Conservation (phyloP, 2,329 filamentous ascomycete genomes). For the Pyrenophora tritici-repentis region DNA sequence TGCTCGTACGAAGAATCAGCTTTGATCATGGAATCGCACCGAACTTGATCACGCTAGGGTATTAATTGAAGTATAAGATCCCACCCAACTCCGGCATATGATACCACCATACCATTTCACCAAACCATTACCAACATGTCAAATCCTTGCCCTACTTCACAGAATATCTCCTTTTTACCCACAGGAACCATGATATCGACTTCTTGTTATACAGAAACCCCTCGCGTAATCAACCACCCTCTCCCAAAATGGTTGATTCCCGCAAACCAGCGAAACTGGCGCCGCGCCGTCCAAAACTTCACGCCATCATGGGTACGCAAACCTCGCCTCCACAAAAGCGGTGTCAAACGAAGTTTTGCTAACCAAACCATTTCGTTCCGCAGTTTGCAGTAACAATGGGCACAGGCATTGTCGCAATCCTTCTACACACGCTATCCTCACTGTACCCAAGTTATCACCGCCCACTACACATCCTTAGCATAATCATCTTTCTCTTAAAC, state of each 20-base stretch:
- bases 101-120: too few relatives aligned
- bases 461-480: constrained; percentile 60
- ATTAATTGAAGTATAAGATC: too few relatives aligned
- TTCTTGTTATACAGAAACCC: too few relatives aligned
- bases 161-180: too few relatives aligned
- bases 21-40: too few relatives aligned
- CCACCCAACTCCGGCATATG: too few relatives aligned
- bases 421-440: constrained; percentile 63
- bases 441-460: constrained; percentile 56
- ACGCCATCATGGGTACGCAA: constrained; percentile 41
- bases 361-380: not conserved
- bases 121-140: too few relatives aligned
- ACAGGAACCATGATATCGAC: too few relatives aligned
- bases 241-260: constrained; percentile 35
- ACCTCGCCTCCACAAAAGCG: not conserved
- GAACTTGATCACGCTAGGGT: too few relatives aligned
- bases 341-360: not conserved
- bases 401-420: constrained; percentile 53
- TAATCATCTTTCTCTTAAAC: constrained; percentile 65
- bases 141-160: too few relatives aligned
- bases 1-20: too few relatives aligned
- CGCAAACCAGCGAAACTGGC: constrained; percentile 33
- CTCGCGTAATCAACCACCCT: constrained; percentile 1
- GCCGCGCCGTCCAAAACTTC: constrained; percentile 41
- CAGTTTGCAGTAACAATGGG: constrained; percentile 35